Percentiles rank a stretch among this genome's conserved stretches.
Conservation (phyloP, 1,284 basidiomycete genomes). For the Rhizopogon parksii region DNA sequence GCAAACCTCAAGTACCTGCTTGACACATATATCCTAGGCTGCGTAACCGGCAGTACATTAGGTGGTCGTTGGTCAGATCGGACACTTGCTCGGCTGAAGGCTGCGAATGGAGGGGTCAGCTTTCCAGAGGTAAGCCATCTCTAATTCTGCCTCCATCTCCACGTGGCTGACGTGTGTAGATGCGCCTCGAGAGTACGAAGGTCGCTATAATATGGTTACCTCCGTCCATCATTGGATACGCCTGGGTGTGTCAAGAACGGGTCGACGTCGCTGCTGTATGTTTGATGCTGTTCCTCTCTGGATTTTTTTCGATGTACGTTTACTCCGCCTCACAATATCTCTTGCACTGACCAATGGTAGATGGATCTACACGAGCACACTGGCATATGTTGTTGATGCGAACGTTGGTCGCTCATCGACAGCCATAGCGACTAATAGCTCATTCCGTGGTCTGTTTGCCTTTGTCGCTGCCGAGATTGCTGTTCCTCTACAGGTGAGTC, state of each 20-base stretch:
- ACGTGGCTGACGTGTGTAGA: constrained; percentile 34
- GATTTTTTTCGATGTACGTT: constrained; percentile 65
- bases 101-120: constrained; percentile 53
- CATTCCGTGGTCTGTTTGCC: constrained; percentile 62
- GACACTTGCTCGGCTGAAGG: constrained; percentile 51
- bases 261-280: constrained; percentile 61
- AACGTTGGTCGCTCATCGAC: constrained; percentile 68
- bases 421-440: constrained; percentile 66
- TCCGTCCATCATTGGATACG: constrained; percentile 60
- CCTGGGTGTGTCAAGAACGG: constrained; percentile 67
- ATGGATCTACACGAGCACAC: constrained; percentile 63
- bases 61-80: constrained; percentile 77
- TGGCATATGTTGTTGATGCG: constrained; percentile 74
- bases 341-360: constrained; percentile 27
- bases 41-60: constrained; percentile 59
- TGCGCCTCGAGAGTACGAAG: constrained; percentile 66
- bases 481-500: constrained; percentile 54
- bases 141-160: background rate
- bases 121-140: constrained; percentile 54
- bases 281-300: constrained; percentile 56
- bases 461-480: constrained; percentile 69
- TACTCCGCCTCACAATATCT: background rate
- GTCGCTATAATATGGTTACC: constrained; percentile 52
- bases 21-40: constrained; percentile 34
- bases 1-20: background rate